Evolutionary conservation across 805 yeast genomes (phyloP), one percentile per base, ranked within the genome.

Genomic region (Saccharomycopsis olivae): DNA sequence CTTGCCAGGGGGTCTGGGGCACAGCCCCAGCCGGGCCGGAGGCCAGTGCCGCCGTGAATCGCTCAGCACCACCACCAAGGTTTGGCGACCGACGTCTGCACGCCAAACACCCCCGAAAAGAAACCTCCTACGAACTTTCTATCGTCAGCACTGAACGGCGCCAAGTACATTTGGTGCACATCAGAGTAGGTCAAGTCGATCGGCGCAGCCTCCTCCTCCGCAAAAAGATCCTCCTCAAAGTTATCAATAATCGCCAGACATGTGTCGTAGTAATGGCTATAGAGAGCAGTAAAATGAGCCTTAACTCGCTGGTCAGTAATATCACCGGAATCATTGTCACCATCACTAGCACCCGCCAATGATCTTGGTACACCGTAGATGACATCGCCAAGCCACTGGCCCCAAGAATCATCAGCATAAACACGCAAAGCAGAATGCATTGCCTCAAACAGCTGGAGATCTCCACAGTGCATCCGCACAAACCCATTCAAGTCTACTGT

Each of bases 71-170:
- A n/a, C n/a, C n/a, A n/a, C n/a, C n/a, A n/a, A n/a, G n/a, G n/a
- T n/a, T n/a, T n/a, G n/a, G n/a, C n/a, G n/a, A n/a, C n/a, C n/a
- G n/a, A n/a, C n/a, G n/a, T n/a, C n/a, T n/a, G n/a, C n/a, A n/a
- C n/a, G n/a, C n/a, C n/a, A n/a, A n/a, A n/a, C n/a, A n/a, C n/a
- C n/a, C n/a, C n/a, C n/a, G n/a, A n/a, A n/a, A n/a, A n/a, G n/a
- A n/a, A n/a, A n/a, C n/a, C n/a, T n/a, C n/a, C n/a, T n/a, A 39
- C 30, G 25, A 43, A 43, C 21, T 27, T 27, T 19, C n/a, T 14
- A 25, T 43, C 46, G 28, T 38, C 40, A 5, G 5, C 11, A 5
- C 21, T 10, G 33, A 43, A 43, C 15, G 46, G 46, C 20, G 35
- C 39, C 18, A 43, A 24, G 16, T 39, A 17, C 13, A 43, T 16